Evolutionary conservation across 129 eudicot species (phyloP).

Genomic region (Oenanthe sinensis): DNA sequence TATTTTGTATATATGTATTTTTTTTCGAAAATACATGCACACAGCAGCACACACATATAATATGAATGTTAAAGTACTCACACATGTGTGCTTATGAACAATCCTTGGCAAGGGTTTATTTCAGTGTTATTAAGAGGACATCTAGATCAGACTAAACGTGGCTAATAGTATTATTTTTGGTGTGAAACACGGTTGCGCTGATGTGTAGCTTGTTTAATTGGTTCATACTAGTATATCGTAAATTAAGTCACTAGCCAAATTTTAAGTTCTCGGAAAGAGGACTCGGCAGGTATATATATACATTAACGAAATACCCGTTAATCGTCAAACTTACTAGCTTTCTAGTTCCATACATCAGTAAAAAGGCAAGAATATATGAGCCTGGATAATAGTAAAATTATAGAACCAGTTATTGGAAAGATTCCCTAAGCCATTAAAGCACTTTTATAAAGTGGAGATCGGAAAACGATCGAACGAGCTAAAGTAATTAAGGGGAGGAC

Average conservation of each 20-base stretch:
- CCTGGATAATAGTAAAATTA: neutral
- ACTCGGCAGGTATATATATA: too few species aligned
- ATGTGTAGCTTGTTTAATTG: too few species aligned
- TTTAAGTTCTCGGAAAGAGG: too few species aligned
- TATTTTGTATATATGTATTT: neutral
- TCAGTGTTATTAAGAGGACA: too few species aligned
- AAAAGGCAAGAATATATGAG: neutral
- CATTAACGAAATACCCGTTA: too few species aligned
- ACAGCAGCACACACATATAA: too few species aligned
- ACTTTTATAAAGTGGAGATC: neutral
- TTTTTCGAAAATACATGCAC: too few species aligned
- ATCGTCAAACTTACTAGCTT: neutral
- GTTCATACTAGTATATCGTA: too few species aligned
- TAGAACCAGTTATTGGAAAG: neutral
- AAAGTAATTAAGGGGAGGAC: neutral
- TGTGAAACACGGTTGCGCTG: neutral
- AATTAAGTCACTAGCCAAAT: too few species aligned
- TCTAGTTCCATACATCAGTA: neutral
- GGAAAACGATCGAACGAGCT: neutral
- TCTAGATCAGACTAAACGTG: neutral
- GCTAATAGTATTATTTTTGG: neutral
- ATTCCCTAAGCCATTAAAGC: neutral
- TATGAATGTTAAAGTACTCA: too few species aligned
- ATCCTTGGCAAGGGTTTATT: too few species aligned
- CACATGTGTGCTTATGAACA: too few species aligned